A percentile compares a stretch with the other conserved stretches of the same genome.
phyloP scores from a whole-genome alignment of 2,329 filamentous ascomycete species.

The Lasiodiplodia citricola region DNA sequence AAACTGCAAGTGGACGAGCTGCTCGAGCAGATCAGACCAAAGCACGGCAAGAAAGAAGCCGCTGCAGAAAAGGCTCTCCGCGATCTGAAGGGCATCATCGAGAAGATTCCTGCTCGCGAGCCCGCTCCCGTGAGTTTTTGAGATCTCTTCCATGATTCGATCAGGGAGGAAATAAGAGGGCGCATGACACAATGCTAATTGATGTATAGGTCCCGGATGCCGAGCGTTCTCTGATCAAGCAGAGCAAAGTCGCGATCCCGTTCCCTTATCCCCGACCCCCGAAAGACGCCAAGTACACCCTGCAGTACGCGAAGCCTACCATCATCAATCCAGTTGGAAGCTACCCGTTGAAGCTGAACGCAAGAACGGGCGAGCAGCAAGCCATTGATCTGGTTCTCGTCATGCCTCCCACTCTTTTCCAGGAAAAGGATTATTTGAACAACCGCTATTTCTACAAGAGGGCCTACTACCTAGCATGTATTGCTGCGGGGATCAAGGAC shows the following conservation, averaged over 20 bases:
- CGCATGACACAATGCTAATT: background rate
- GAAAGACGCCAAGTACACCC: slow-evolving; percentile 78
- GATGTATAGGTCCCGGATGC: slow-evolving; percentile 69
- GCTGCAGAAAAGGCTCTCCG: slow-evolving; percentile 60
- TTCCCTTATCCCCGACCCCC: slow-evolving; percentile 82
- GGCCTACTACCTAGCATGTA: slow-evolving; percentile 85
- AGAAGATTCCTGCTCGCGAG: slow-evolving; percentile 58
- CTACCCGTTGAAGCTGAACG: slow-evolving; percentile 77
- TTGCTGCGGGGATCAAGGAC: slow-evolving; percentile 72
- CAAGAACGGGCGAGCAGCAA: slow-evolving; percentile 64
- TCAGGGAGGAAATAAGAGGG: background rate
- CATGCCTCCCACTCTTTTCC: slow-evolving; percentile 79
- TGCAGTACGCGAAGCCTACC: slow-evolving; percentile 76
- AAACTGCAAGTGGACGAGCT: slow-evolving; percentile 71
- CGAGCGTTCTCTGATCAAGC: slow-evolving; percentile 68
- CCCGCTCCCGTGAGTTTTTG: slow-evolving; percentile 49
- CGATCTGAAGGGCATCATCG: slow-evolving; percentile 62
- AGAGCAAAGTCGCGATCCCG: slow-evolving; percentile 73
- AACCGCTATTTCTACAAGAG: slow-evolving; percentile 94
- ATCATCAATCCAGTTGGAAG: slow-evolving; percentile 89
- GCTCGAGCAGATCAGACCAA: slow-evolving; percentile 61
- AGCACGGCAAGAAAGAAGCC: slow-evolving; percentile 62
- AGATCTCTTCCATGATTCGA: background rate
- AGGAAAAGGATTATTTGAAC: slow-evolving; percentile 93
- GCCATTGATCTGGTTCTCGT: slow-evolving; percentile 83